Base-by-base conservation (phyloP, 352 stramenopile genomes). In the Pythium folliculosum region DNA sequence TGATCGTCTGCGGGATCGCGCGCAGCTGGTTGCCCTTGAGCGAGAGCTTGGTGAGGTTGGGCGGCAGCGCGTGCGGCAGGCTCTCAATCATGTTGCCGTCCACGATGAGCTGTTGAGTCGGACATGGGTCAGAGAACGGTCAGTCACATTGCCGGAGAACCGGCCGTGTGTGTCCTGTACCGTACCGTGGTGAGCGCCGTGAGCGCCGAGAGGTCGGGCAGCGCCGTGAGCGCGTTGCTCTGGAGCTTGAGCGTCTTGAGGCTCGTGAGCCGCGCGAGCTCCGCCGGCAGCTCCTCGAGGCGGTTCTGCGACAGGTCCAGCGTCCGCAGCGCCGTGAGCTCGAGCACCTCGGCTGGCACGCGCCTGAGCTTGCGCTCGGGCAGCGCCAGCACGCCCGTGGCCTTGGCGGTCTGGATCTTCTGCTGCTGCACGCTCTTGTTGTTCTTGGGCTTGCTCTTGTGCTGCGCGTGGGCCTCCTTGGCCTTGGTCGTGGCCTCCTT, bases 391-490 rank as follows among this genome's bases (percentile, higher is more conserved):
- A 95, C 67, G 49, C 84, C 86, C 30, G 88, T 94, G 47, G 65
- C 60, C 21, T 70, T 71, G 25, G 88, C 88, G 0, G 70, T 73
- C 32, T 84, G 72, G 43, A 95, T 76, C 72, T 95, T 95, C 73
- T 93, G 82, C 57, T 91, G 71, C 73, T 91, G 81, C 30, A 94
- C 81, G 56, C 65, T 80, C 57, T 82, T 84, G 59, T 69, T 88
- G 59, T 81, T 90, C 77, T 93, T 95, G 27, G 88, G 86, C 72
- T 93, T 92, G 76, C 84, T 90, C 76, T 87, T 89, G 57, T 80
- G 76, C 66, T 90, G 74, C 57, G 83, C 67, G 53, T 83, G 83
- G 25, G 82, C 85, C 59, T 92, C 83, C 25, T 82, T 75, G 52
- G 77, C 82, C 70, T 91, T 91, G 30, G 58, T 81, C 14, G 82